Evolutionary conservation across 2,329 filamentous ascomycete genomes (phyloP).

Genomic region (Trichoderma lentiforme): DNA sequence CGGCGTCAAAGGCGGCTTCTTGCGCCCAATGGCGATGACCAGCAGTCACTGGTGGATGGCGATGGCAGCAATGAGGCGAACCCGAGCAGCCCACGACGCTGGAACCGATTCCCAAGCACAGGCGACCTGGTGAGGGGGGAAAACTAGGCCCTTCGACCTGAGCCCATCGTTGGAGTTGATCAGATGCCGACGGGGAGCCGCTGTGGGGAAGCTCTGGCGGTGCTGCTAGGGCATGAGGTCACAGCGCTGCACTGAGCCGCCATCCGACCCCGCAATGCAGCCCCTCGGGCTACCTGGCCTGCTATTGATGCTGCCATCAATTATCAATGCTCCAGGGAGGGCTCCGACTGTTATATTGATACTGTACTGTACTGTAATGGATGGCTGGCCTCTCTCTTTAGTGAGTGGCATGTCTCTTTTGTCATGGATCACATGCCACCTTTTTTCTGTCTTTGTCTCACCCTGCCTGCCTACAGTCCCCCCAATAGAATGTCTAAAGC

Average conservation of each 20-base stretch:
- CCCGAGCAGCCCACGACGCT: not conserved
- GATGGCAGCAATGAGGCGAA: not conserved
- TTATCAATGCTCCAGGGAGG: not conserved
- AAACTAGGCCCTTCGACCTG: slow-evolving; percentile 13
- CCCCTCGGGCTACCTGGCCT: not conserved
- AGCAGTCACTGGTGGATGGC: not conserved
- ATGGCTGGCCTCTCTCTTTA: not conserved
- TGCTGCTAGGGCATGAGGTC: slow-evolving; percentile 13
- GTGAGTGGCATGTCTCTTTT: not conserved
- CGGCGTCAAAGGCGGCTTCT: not conserved
- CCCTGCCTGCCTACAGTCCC: not conserved
- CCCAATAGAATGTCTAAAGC: not conserved
- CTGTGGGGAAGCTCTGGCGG: slow-evolving; percentile 17
- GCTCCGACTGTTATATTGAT: not conserved
- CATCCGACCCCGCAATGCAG: slow-evolving; percentile 1
- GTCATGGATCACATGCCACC: not conserved
- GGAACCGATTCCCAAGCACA: not conserved
- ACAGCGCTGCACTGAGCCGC: slow-evolving; percentile 4
- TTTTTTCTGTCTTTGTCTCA: not conserved
- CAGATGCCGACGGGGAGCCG: slow-evolving; percentile 16
- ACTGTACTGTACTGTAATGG: not conserved
- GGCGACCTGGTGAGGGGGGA: slow-evolving; percentile 11
- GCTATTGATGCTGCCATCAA: not conserved
- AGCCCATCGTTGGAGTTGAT: slow-evolving; percentile 19
- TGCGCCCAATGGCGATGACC: not conserved